Base-by-base conservation (phyloP, 129 eudicot species). In the Ambrosia trifida region DNA sequence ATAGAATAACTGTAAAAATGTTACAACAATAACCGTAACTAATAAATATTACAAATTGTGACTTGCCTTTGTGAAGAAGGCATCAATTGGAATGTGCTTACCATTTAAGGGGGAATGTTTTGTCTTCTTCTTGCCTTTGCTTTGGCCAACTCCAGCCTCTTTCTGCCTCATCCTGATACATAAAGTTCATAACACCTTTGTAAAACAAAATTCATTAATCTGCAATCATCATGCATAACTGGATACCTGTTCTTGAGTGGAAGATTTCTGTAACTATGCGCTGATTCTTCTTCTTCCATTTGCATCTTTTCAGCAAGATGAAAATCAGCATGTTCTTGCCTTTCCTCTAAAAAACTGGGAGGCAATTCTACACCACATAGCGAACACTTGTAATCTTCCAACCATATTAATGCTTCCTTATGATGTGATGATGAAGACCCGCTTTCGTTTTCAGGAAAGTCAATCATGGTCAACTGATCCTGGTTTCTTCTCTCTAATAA, bases 291-390 rank as follows among this genome's bases (percentile, higher is more conserved):
- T 79, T 88, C 95, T 77, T 87, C 90, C 47, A 78, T 84, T 79
- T 94, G 98, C 82, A 94, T 75, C 84, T 79, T 83, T 72, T 87
- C 84, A 19, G 98, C 98, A 54, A 89, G 76, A 81, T 94, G 98
- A 72, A 87, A 94, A 84, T 94, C 97, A 52, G 76, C 80, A 86
- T 94, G 98, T 68, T 94, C 98, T 84, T 87, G 96, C 72, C 98
- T 87, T 79, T 94, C 98, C 65, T 85, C 87, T 56, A 83, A 79
- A 79, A 94, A 94, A 50, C 78, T 84, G 14, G 91, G 85, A 70
- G 98, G 98, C 78, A 94, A 66, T 79, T 94, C 97, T 52, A 80
- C 77, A 18, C 97, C 98, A 73, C 98, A 94, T 46, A 85, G 3
- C 1, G 87, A 85, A 73, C 98, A 94, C 77, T 87, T 88, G 85